These are phyloP conservation scores for Coleophoma cylindrospora DNA, from an alignment of 2,329 filamentous ascomycete species.

Conservation along the genomic window DNA sequence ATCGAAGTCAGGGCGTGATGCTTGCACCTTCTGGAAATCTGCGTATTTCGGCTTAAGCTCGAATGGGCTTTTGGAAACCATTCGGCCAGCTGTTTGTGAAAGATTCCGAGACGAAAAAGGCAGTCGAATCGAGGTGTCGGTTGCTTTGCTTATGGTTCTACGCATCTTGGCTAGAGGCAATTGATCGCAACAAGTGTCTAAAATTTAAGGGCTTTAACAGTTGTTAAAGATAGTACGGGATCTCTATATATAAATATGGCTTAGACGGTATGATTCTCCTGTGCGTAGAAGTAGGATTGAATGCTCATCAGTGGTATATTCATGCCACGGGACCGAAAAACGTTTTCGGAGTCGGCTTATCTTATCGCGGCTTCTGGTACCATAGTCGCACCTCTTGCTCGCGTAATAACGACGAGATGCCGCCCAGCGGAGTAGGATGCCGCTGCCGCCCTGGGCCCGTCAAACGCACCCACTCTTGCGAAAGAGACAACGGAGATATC, in stretches of 20 bases:
- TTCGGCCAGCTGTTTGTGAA: neutral
- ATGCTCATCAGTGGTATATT: neutral
- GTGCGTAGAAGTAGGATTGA: neutral
- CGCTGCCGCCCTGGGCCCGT: neutral
- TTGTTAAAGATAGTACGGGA: neutral
- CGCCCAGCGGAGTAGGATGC: neutral
- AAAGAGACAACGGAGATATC: neutral
- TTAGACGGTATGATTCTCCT: neutral
- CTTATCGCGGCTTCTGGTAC: neutral
- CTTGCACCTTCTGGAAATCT: constrained; percentile 47
- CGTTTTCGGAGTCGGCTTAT: neutral
- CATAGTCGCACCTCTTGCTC: too few species aligned
- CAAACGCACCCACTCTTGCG: neutral
- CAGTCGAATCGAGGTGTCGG: neutral
- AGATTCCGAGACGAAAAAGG: neutral
- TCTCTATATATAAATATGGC: neutral
- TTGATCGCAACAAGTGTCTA: neutral
- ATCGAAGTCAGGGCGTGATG: constrained; percentile 38
- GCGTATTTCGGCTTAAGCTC: constrained; percentile 14
- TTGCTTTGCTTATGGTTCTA: neutral
- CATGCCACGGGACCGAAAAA: neutral
- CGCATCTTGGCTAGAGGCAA: neutral
- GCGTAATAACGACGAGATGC: too few species aligned
- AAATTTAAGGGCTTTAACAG: neutral
- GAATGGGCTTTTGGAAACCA: neutral